Evolutionary conservation across 2,329 filamentous ascomycete genomes (phyloP).

Genomic region (Periconia macrospinosa): DNA sequence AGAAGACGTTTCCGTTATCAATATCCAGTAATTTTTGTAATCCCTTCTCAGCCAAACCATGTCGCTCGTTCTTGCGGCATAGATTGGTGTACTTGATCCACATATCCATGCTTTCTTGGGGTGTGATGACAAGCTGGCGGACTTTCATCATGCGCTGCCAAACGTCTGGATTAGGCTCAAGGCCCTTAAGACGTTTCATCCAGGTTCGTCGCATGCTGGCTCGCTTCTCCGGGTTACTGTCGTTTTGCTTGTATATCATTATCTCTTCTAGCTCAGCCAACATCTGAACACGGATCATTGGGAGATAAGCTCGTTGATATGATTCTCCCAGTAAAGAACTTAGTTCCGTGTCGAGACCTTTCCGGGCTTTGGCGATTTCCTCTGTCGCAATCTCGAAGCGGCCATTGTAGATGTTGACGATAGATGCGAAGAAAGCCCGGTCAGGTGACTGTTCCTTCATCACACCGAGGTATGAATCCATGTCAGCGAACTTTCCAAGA

Average conservation of each 20-base stretch:
- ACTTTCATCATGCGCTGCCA: constrained; percentile 99
- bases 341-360: constrained; percentile 92
- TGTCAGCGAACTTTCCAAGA: constrained; percentile 92
- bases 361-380: constrained; percentile 88
- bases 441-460: constrained; percentile 95
- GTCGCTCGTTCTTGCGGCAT: constrained; percentile 92
- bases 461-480: constrained; percentile 94
- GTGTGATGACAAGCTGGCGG: constrained; percentile 85
- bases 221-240: constrained; percentile 78
- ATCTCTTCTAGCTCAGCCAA: constrained; percentile 97
- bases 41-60: constrained; percentile 93
- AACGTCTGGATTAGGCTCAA: constrained; percentile 94
- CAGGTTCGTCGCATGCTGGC: constrained; percentile 90
- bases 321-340: constrained; percentile 97
- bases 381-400: constrained; percentile 89
- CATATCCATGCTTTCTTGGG: constrained; percentile 95
- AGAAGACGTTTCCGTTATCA: constrained; percentile 31
- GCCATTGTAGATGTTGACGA: constrained; percentile 90
- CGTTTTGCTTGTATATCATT: constrained; percentile 93
- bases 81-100: constrained; percentile 99
- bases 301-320: constrained; percentile 94
- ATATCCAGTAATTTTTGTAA: constrained; percentile 78
- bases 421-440: constrained; percentile 95
- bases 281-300: constrained; percentile 99
- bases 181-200: constrained; percentile 92